Conservation (phyloP, 2,329 filamentous ascomycete species). For the Pyrenophora teres region DNA sequence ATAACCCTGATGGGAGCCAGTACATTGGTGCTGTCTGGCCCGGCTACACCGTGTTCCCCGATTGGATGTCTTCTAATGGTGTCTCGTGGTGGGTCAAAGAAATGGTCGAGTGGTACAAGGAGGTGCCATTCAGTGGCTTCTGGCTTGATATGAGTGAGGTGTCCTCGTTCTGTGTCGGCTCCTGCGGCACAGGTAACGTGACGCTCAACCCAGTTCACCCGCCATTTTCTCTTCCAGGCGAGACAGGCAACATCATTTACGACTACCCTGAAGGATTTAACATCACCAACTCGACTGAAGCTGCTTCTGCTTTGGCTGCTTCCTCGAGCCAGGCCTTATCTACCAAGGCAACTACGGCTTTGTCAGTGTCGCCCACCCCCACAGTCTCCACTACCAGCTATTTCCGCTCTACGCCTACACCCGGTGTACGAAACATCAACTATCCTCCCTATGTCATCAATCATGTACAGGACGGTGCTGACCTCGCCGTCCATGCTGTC, state of each 20-base stretch:
- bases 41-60: conserved; percentile 65
- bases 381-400: conserved; percentile 49
- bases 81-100: conserved; percentile 64
- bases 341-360: conserved; percentile 28
- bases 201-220: conserved; percentile 71
- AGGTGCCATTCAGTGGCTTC: conserved; percentile 58
- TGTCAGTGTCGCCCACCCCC: conserved; percentile 19
- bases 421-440: conserved; percentile 69
- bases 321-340: conserved; percentile 56
- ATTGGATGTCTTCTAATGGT: conserved; percentile 64
- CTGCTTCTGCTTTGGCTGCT: conserved; percentile 62
- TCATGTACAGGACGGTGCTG: conserved; percentile 65
- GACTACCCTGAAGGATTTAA: conserved; percentile 73
- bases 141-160: conserved; percentile 69
- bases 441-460: conserved; percentile 78
- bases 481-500: conserved; percentile 73
- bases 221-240: conserved; percentile 67
- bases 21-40: conserved; percentile 64
- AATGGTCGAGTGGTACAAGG: conserved; percentile 57
- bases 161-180: conserved; percentile 70
- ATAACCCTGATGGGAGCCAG: conserved; percentile 59
- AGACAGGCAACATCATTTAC: conserved; percentile 63
- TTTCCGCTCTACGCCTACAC: conserved; percentile 64
- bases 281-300: conserved; percentile 69
- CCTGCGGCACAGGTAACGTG: conserved; percentile 69